Base-by-base conservation (phyloP, 768 basidiomycete genomes). In the Asterophora lycoperdoides region DNA sequence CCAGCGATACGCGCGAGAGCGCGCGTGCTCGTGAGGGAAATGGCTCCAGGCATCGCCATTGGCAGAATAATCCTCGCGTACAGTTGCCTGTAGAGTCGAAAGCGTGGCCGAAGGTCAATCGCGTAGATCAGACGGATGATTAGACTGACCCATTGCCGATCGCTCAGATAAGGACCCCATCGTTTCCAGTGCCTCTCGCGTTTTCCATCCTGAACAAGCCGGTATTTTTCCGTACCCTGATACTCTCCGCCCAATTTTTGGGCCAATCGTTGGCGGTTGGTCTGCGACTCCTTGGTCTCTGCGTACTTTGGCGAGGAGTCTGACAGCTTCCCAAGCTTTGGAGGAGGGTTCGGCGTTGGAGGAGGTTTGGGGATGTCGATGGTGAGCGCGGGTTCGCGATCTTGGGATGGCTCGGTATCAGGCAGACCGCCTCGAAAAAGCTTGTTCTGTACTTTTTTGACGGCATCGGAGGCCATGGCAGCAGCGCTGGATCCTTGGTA, bases 141-240 rank as follows among this genome's bases (percentile, higher is more conserved):
- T 46, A 14, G n/a, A 64, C 85, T 55, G 53, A 92, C 95, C 96
- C 96, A 99, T 75, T 98, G 96, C 50, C 96, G 78, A 68, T 99
- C 96, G 50, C 86, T 86, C 44, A 99, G 78, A 72, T 99, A 99
- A 13, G 96, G 96, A 15, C 96, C 96, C 95, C 95, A 98, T 58
- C 91, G 78, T 70, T 98, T 98, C 96, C 96, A 99, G 67, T 98
- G 94, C 42, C 77, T 77, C 56, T 90, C 84, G 56, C 81, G 85
- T 42, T 75, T 73, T 49, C 78, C 83, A 56, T 93, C 90, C 60
- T 97, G 88, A 41, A 82, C 69, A n/a, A 99, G 79, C 41, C 94
- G 81, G 66, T 87, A 75, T 56, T 81, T 81, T 71, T 99, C 95
- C 18, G 80, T 81, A 10, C 89, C 88, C 43, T 83, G 78, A 64